Percentiles rank a stretch among this genome's conserved stretches.
phyloP scores from a whole-genome alignment of 2,329 filamentous ascomycete genomes.

The Clonostachys byssicola region DNA sequence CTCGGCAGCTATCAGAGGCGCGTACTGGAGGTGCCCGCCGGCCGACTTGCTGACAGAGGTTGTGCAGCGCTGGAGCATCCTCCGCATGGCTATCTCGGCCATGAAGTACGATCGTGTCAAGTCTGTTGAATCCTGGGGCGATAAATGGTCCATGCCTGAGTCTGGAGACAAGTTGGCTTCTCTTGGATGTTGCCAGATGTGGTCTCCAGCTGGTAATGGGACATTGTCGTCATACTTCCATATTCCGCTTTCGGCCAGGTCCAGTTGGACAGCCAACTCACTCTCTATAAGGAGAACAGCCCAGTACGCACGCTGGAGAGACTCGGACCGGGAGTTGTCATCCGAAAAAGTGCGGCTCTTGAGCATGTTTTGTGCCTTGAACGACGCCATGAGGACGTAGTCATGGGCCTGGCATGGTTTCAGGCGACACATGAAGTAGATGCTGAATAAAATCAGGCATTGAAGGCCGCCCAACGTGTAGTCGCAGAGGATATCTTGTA shows the following conservation, averaged over 20 bases:
- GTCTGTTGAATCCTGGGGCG: neutral
- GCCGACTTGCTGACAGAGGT: constrained; percentile 10
- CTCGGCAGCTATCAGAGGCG: constrained; percentile 18
- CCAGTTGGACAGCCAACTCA: neutral
- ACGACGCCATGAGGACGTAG: neutral
- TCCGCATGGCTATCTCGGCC: constrained; percentile 17
- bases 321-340: neutral
- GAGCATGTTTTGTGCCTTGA: neutral
- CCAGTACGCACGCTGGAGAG: neutral
- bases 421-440: neutral
- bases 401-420: neutral
- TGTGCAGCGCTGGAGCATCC: constrained; percentile 20
- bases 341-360: neutral
- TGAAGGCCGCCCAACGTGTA: neutral
- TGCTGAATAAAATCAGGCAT: neutral
- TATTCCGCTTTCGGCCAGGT: neutral
- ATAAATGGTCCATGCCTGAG: neutral
- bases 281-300: neutral
- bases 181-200: neutral
- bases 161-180: neutral
- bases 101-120: neutral
- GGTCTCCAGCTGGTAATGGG: neutral
- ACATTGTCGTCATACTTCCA: neutral
- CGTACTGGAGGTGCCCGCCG: constrained; percentile 10
- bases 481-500: too few species aligned